phyloP scores from a whole-genome alignment of 192 early-diverging fungal genomes.

The Coemansia sp. region DNA sequence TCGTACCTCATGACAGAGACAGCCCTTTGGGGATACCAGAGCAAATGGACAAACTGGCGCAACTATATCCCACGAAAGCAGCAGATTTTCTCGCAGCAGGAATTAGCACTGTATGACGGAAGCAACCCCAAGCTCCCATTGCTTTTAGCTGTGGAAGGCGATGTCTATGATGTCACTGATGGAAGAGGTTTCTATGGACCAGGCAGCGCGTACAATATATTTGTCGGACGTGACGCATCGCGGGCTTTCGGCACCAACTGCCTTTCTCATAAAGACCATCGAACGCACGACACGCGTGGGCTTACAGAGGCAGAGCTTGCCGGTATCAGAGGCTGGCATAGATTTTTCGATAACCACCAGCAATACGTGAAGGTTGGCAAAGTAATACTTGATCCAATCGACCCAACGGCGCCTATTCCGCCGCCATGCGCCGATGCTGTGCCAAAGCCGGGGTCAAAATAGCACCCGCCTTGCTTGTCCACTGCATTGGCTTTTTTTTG shows the following conservation, averaged over 20 bases:
- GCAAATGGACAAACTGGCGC: constrained; percentile 69
- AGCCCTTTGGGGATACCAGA: constrained; percentile 71
- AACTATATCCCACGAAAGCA: constrained; percentile 70
- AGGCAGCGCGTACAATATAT: constrained; percentile 78
- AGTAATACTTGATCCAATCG: constrained; percentile 80
- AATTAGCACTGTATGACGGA: constrained; percentile 85
- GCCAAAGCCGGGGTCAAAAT: constrained; percentile 43
- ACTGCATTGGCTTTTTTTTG: background rate
- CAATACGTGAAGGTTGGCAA: constrained; percentile 85
- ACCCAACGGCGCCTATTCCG: constrained; percentile 79
- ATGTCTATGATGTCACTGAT: constrained; percentile 89
- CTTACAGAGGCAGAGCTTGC: constrained; percentile 72
- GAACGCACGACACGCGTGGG: constrained; percentile 92
- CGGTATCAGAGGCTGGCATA: constrained; percentile 77
- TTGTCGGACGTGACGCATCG: constrained; percentile 89
- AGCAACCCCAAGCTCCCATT: constrained; percentile 75
- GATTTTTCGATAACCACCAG: constrained; percentile 84
- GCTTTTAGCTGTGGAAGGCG: constrained; percentile 88
- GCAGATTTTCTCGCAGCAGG: constrained; percentile 68
- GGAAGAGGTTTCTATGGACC: constrained; percentile 79
- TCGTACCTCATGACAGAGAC: constrained; percentile 76
- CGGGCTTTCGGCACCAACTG: constrained; percentile 96
- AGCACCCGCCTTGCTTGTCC: background rate
- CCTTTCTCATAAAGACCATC: constrained; percentile 73
- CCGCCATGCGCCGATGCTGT: constrained; percentile 66